These are phyloP conservation scores for Guillardia theta DNA, from an alignment of 78 protist species.

Conservation along the genomic window DNA sequence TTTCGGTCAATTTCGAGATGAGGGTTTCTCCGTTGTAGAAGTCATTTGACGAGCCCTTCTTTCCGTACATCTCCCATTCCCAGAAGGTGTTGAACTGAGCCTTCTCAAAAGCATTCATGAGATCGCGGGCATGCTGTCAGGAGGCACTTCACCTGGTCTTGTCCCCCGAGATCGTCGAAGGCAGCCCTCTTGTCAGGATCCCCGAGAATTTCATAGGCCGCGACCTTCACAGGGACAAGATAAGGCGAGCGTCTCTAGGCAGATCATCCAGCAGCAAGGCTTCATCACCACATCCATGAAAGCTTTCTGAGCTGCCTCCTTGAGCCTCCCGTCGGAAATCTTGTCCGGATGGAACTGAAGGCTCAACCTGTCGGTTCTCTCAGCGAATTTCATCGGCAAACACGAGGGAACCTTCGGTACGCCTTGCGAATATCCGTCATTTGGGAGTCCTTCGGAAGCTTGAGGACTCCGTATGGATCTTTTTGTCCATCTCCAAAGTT, in stretches of 20 bases:
- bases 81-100: conserved; percentile 26
- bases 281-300: background rate
- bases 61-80: conserved; percentile 4
- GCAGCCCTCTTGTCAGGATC: background rate
- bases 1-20: conserved; percentile 1
- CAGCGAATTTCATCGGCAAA: background rate
- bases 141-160: background rate
- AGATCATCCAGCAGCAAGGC: no score
- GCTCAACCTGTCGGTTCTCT: background rate
- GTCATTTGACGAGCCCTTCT: background rate
- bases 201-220: background rate
- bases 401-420: background rate
- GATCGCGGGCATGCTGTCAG: background rate
- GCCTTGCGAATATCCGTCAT: conserved; percentile 19
- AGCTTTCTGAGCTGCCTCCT: background rate
- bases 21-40: conserved; percentile 14
- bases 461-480: background rate
- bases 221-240: background rate
- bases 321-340: background rate
- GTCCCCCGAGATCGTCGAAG: background rate
- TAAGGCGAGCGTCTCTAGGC: background rate
- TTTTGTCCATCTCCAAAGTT: background rate
- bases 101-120: background rate
- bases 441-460: background rate
- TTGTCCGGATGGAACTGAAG: background rate